A percentile compares a stretch with the other conserved stretches of the same genome.
Conservation (phyloP, 2,329 filamentous ascomycete species). For the Pseudogymnoascus sp. region DNA sequence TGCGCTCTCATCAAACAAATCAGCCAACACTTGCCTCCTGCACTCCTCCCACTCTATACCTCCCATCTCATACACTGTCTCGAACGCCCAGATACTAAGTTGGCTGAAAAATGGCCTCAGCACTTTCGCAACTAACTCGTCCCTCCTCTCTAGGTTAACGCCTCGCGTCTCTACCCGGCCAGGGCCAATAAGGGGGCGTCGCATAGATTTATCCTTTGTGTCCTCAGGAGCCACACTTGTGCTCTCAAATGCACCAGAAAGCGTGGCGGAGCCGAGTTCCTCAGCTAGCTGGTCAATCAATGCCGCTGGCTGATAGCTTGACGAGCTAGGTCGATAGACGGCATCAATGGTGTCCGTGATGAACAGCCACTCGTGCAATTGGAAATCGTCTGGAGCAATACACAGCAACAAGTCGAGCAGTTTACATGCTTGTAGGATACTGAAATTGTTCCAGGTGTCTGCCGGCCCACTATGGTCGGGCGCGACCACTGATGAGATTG, state of each 20-base stretch:
- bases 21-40: conserved; percentile 54
- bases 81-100: conserved; percentile 87
- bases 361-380: conserved; percentile 97
- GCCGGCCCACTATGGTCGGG: conserved; percentile 53
- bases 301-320: conserved; percentile 58
- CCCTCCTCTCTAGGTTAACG: conserved; percentile 49
- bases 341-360: conserved; percentile 95
- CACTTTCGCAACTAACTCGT: conserved; percentile 67
- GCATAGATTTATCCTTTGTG: conserved; percentile 20
- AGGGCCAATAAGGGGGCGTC: conserved; percentile 34
- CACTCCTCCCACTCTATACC: conserved; percentile 58
- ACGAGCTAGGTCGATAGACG: conserved; percentile 63
- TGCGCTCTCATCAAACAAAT: conserved; percentile 67
- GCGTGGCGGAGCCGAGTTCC: conserved; percentile 42
- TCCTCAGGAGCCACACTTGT: conserved; percentile 15
- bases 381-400: conserved; percentile 87
- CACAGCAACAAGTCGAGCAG: conserved; percentile 83
- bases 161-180: conserved; percentile 44
- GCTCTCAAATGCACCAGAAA: conserved; percentile 17
- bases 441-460: conserved; percentile 68
- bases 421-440: conserved; percentile 86
- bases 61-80: conserved; percentile 83
- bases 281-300: conserved; percentile 81
- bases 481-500: conserved; percentile 65
- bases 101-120: conserved; percentile 84